These are phyloP conservation scores for Aspergillus indologenus DNA, from an alignment of 495 filamentous ascomycete species.

Conservation along the genomic window DNA sequence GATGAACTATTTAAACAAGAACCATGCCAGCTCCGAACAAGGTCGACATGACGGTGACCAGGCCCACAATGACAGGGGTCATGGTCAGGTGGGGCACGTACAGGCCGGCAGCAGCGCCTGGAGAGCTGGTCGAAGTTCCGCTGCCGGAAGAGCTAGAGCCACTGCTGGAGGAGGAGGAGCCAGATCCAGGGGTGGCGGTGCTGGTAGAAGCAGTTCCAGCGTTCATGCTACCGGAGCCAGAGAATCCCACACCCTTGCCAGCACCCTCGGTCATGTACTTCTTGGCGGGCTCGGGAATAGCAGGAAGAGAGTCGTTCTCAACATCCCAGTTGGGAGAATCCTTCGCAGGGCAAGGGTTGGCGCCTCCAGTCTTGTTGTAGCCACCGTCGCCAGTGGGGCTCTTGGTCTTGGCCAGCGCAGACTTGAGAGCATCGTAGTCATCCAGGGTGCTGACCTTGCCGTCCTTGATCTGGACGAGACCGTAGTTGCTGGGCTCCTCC, in stretches of 20 bases:
- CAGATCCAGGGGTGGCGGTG: slow-evolving; percentile 63
- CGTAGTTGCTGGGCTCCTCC: slow-evolving; percentile 70
- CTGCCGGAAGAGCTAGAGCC: slow-evolving; percentile 3
- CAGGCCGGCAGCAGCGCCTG: slow-evolving; percentile 45
- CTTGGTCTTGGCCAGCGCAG: slow-evolving; percentile 58
- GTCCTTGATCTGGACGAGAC: slow-evolving; percentile 69
- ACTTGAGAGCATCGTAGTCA: slow-evolving; percentile 69
- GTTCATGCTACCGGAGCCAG: slow-evolving; percentile 69
- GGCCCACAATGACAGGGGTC: slow-evolving; percentile 52
- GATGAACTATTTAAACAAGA: slow-evolving; percentile 29
- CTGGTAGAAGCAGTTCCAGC: slow-evolving; percentile 58
- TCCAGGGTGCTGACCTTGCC: slow-evolving; percentile 49
- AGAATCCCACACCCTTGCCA: slow-evolving; percentile 67
- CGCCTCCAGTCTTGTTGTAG: slow-evolving; percentile 63
- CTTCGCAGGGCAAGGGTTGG: slow-evolving; percentile 66
- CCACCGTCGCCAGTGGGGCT: slow-evolving; percentile 73
- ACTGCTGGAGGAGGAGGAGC: slow-evolving; percentile 27
- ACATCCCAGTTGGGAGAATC: slow-evolving; percentile 71
- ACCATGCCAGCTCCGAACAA: slow-evolving; percentile 61
- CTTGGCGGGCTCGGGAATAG: slow-evolving; percentile 65
- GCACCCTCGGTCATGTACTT: slow-evolving; percentile 72
- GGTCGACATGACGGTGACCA: slow-evolving; percentile 55
- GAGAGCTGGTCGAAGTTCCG: slow-evolving; percentile 17
- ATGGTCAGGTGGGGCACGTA: slow-evolving; percentile 47
- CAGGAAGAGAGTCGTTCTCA: slow-evolving; percentile 61